A percentile compares a stretch with the other conserved stretches of the same genome.
Evolutionary conservation across 2,329 filamentous ascomycete species (phyloP).

Genomic region (Celoporthe dispersa): DNA sequence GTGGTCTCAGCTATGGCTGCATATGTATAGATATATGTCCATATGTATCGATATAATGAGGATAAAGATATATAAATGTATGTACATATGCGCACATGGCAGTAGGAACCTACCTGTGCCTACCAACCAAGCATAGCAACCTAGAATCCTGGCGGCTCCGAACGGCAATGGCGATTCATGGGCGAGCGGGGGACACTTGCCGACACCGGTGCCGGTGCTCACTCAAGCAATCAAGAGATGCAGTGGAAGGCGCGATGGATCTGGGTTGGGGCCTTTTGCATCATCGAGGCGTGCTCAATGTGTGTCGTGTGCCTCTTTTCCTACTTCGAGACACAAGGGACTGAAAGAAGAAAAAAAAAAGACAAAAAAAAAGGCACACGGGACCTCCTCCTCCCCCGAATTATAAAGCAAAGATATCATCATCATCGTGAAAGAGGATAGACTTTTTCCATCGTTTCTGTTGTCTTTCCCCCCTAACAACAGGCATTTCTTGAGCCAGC

Average conservation of each 20-base stretch:
- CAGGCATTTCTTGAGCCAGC: background rate
- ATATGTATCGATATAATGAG: background rate
- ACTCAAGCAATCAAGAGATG: background rate
- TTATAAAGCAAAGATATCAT: background rate
- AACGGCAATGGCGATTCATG: background rate
- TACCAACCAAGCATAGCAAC: background rate
- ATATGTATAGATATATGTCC: background rate
- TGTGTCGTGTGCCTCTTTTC: background rate
- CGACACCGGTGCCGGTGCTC: constrained; percentile 6
- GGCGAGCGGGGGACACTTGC: background rate
- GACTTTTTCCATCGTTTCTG: background rate
- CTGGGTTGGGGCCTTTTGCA: background rate
- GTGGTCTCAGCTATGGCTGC: no score
- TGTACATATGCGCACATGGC: background rate
- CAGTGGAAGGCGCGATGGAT: constrained; percentile 1
- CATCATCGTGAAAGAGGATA: background rate
- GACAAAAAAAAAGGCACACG: background rate
- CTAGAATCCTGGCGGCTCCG: background rate
- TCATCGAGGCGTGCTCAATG: background rate
- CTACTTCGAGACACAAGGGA: background rate
- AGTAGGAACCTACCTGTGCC: background rate
- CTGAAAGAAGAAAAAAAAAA: background rate
- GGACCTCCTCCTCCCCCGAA: no score
- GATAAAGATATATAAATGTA: background rate
- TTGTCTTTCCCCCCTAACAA: background rate